Base-by-base conservation (phyloP, 2,329 filamentous ascomycete species). In the Parastagonospora avenae region DNA sequence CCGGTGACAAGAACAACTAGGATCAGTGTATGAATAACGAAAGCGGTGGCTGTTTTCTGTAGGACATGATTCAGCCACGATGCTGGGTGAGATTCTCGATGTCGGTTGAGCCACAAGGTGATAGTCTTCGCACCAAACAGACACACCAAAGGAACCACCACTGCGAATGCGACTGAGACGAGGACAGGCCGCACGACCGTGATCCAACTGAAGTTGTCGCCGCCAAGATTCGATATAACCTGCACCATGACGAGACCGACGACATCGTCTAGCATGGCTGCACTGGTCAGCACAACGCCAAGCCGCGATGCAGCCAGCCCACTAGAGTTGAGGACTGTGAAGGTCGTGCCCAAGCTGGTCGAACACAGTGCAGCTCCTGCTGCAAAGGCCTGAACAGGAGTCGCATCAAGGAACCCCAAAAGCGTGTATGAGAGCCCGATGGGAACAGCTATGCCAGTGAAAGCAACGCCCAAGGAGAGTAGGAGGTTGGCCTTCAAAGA, bases 261-360 rank as follows among this genome's bases (percentile, higher is more conserved):
- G 0, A 93, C 86, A 72, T 94, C 90, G 66, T 94, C 90, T 74
- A 94, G 83, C 83, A 94, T 90, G 0, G 90, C 90, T 1, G 89
- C 89, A 51, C 83, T 86, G 2, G 84, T 83, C 0, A 92, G 78
- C 0, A 94, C 82, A 8, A 74, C 85, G 49, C 75, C 90, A 0
- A 87, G 67, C 2, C 83, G 74, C 8, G 80, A 85, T 2, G 75
- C 67, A n/a, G 74, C 75, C 9, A 87, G 70, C 2, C 78, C 78
- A 2, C 84, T 85, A 8, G 90, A 87, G 0, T 80, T 82, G 0
- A 88, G 72, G 3, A 88, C 80, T 0, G 84, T 82, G 57, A 88
- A 87, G 0, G 85, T 88, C 0, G 89, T 92, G 4, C 89, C 89
- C 0, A 92, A 76, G 48, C 85, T 89, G 1, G 89, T 93, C 1